phyloP scores from a whole-genome alignment of 1,284 basidiomycete species.

The Mycena sp. region DNA sequence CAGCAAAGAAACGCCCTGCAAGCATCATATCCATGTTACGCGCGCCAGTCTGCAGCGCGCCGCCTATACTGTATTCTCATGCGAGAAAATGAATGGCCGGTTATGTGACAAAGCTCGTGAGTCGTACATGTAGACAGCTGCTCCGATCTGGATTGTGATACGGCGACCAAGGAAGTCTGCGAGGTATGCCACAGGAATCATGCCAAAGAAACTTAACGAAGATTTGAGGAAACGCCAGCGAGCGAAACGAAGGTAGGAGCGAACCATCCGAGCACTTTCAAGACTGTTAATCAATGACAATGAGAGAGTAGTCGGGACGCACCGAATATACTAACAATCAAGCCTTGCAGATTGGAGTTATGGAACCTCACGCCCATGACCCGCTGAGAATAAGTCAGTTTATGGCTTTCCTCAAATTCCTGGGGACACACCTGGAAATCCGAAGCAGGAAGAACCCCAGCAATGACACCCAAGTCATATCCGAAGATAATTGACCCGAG shows the following conservation, averaged over 20 bases:
- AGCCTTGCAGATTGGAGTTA: slow-evolving; percentile 45
- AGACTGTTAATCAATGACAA: not conserved
- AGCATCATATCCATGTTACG: slow-evolving; percentile 68
- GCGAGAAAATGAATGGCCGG: not conserved
- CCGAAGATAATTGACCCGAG: slow-evolving; percentile 57
- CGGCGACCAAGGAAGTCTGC: slow-evolving; percentile 50
- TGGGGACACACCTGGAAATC: not conserved
- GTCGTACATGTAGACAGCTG: slow-evolving; percentile 48
- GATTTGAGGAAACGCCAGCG: slow-evolving; percentile 18
- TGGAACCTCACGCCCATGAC: slow-evolving; percentile 48
- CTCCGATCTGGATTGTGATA: slow-evolving; percentile 50
- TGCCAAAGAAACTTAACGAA: slow-evolving; percentile 44
- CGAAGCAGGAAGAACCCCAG: slow-evolving; percentile 39
- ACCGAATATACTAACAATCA: slow-evolving; percentile 54
- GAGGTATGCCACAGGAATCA: slow-evolving; percentile 51
- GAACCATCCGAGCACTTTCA: slow-evolving; percentile 44
- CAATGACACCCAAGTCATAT: slow-evolving; percentile 54
- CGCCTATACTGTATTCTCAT: slow-evolving; percentile 59
- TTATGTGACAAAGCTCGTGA: slow-evolving; percentile 14
- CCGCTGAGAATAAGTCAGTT: slow-evolving; percentile 28
- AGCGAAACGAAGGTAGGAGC: not conserved
- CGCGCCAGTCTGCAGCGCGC: slow-evolving; percentile 60
- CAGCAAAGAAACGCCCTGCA: slow-evolving; percentile 69
- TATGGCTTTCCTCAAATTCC: not conserved
- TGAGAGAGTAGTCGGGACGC: slow-evolving; percentile 12